phyloP scores from a whole-genome alignment of 768 basidiomycete genomes.

The Boletus sp. region DNA sequence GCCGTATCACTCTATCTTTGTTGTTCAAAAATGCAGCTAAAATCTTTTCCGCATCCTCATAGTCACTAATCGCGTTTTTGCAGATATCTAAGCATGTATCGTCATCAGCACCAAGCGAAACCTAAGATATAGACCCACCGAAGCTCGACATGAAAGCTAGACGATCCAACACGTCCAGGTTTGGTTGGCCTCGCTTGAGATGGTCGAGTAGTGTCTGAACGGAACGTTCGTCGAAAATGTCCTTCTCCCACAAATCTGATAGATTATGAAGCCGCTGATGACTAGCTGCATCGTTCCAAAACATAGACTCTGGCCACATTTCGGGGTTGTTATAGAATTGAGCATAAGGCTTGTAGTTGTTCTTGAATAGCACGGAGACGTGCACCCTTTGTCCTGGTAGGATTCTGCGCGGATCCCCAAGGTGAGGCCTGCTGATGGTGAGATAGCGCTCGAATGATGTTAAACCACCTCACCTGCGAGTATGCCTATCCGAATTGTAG shows the following conservation, averaged over 20 bases:
- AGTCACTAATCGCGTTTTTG: constrained; percentile 5
- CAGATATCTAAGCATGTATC: constrained; percentile 11
- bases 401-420: constrained; percentile 26
- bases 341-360: constrained; percentile 28
- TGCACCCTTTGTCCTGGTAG: constrained; percentile 32
- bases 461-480: constrained; percentile 12
- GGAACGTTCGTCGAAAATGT: constrained; percentile 26
- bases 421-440: constrained; percentile 23
- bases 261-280: constrained; percentile 18
- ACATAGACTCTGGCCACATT: constrained; percentile 30
- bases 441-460: background rate
- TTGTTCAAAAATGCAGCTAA: constrained; percentile 16
- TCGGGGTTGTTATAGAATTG: constrained; percentile 20
- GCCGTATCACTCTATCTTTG: constrained; percentile 17
- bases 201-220: constrained; percentile 15
- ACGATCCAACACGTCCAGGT: constrained; percentile 25
- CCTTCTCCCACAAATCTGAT: constrained; percentile 28
- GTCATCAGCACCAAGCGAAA: background rate
- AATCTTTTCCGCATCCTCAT: background rate
- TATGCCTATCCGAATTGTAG: constrained; percentile 25
- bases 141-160: constrained; percentile 32
- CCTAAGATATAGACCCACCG: constrained; percentile 9
- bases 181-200: constrained; percentile 17
- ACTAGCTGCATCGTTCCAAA: constrained; percentile 28
- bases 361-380: constrained; percentile 31